Conservation (phyloP, 352 stramenopile species). For the Phytophthora idaei region DNA sequence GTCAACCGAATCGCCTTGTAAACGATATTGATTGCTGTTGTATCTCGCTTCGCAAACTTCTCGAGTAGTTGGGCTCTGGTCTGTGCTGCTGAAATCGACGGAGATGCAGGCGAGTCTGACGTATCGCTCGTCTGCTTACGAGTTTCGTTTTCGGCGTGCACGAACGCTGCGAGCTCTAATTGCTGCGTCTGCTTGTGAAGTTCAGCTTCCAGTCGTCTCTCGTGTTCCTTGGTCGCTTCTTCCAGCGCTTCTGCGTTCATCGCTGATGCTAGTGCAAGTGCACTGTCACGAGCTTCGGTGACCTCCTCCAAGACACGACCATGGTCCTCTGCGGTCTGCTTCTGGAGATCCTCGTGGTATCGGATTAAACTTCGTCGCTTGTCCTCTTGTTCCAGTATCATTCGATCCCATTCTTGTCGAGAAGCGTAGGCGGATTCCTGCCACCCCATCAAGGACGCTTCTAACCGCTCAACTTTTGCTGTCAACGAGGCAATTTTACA, state of each 20-base stretch:
- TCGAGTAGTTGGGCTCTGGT: conserved; percentile 49
- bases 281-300: conserved; percentile 20
- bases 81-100: conserved; percentile 18
- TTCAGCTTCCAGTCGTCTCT: conserved; percentile 26
- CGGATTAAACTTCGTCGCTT: conserved; percentile 29
- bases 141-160: conserved; percentile 23
- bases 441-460: conserved; percentile 35
- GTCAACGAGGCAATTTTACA: conserved; percentile 15
- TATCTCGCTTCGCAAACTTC: conserved; percentile 62
- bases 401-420: conserved; percentile 30
- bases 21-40: conserved; percentile 61
- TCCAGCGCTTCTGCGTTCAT: conserved; percentile 26
- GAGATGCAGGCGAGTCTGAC: neutral
- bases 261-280: conserved; percentile 16
- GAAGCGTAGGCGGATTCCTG: conserved; percentile 26
- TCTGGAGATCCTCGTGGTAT: conserved; percentile 17
- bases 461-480: conserved; percentile 24
- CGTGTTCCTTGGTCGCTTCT: conserved; percentile 20
- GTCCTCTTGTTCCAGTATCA: conserved; percentile 31
- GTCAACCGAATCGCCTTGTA: conserved; percentile 72
- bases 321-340: conserved; percentile 19
- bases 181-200: conserved; percentile 56
- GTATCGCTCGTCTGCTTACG: conserved; percentile 14
- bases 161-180: conserved; percentile 44
- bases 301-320: conserved; percentile 18